phyloP scores from a whole-genome alignment of 495 filamentous ascomycete species.

The Melanomma pulvis-pyrius region DNA sequence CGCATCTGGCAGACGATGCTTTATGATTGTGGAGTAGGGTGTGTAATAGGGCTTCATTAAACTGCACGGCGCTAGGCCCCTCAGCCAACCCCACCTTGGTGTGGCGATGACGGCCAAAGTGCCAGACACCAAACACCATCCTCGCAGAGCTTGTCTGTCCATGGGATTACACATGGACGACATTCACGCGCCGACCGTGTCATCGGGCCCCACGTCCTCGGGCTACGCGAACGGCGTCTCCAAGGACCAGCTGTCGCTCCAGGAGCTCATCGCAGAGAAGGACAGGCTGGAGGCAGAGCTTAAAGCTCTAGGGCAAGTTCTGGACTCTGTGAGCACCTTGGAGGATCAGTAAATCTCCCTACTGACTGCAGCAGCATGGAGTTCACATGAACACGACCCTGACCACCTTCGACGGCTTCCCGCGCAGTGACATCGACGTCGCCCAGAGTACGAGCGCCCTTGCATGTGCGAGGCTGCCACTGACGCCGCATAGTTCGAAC shows the following conservation, averaged over 20 bases:
- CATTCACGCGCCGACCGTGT: slow-evolving; percentile 49
- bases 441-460: slow-evolving; percentile 71
- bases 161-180: slow-evolving; percentile 42
- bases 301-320: slow-evolving; percentile 77
- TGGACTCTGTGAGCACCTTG: slow-evolving; percentile 72
- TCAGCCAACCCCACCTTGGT: slow-evolving; percentile 2
- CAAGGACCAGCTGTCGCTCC: slow-evolving; percentile 41
- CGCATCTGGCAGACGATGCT: too few relatives aligned
- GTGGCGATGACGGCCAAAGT: background rate
- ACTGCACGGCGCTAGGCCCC: background rate
- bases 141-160: background rate
- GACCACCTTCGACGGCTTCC: slow-evolving; percentile 90
- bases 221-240: slow-evolving; percentile 40
- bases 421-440: slow-evolving; percentile 90
- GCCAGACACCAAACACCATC: background rate
- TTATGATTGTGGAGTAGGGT: too few relatives aligned
- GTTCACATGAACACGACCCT: slow-evolving; percentile 91
- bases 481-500: slow-evolving; percentile 69
- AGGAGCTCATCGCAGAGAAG: slow-evolving; percentile 71
- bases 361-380: slow-evolving; percentile 64
- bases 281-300: slow-evolving; percentile 83
- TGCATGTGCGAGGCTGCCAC: background rate
- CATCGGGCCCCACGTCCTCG: slow-evolving; percentile 45
- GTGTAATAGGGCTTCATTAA: background rate
- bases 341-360: background rate